These are phyloP conservation scores for Cyberlindnera amylophila DNA, from an alignment of 805 yeast species.

Conservation along the genomic window DNA sequence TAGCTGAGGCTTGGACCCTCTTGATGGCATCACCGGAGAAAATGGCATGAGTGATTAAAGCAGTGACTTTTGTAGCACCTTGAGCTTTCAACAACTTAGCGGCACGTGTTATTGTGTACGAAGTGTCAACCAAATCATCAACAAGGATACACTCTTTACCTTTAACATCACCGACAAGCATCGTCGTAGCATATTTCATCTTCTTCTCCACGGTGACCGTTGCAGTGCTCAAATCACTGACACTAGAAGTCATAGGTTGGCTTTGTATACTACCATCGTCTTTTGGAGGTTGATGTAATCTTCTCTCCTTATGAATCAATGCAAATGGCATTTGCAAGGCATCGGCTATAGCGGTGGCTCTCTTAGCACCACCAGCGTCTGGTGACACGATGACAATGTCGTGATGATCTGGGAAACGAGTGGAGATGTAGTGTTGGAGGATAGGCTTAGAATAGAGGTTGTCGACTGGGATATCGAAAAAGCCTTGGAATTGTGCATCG, in stretches of 20 bases:
- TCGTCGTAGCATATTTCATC: slow-evolving; percentile 66
- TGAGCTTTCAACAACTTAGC: slow-evolving; percentile 89
- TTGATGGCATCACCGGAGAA: slow-evolving; percentile 88
- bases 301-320: slow-evolving; percentile 88
- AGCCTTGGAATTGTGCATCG: slow-evolving; percentile 97
- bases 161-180: slow-evolving; percentile 94
- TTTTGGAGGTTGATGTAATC: slow-evolving; percentile 40
- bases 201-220: slow-evolving; percentile 12
- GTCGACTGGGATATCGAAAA: slow-evolving; percentile 94
- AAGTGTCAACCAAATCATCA: slow-evolving; percentile 93
- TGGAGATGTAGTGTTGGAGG: slow-evolving; percentile 76
- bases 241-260: no score
- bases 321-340: slow-evolving; percentile 86
- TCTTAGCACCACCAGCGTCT: slow-evolving; percentile 98
- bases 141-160: slow-evolving; percentile 83
- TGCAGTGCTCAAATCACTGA: no score
- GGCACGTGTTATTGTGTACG: slow-evolving; percentile 87
- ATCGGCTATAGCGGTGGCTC: slow-evolving; percentile 95
- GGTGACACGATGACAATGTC: slow-evolving; percentile 94
- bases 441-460: slow-evolving; percentile 87
- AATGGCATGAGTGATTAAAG: slow-evolving; percentile 87
- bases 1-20: slow-evolving; percentile 59
- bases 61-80: slow-evolving; percentile 85
- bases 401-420: slow-evolving; percentile 71
- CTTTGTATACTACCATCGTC: slow-evolving; percentile 13